Evolutionary conservation across 2,329 filamentous ascomycete species (phyloP).

Genomic region (Fusarium albosuccineum): DNA sequence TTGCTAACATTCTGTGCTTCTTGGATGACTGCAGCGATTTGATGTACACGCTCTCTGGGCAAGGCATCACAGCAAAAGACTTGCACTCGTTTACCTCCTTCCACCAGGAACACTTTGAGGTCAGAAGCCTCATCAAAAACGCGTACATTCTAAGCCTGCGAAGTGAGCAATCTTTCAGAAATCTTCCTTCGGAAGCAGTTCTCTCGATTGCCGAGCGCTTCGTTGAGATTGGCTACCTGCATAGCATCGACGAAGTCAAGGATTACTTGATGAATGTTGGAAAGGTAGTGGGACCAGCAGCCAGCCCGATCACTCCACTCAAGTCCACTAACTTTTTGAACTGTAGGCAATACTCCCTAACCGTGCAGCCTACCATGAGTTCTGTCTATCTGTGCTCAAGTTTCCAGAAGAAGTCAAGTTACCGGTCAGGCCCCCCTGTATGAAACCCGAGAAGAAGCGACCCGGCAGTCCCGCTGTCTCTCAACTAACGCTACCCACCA

Average conservation of each 20-base stretch:
- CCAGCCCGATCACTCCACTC: no score
- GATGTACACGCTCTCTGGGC: not conserved
- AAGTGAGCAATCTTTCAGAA: rapidly evolving
- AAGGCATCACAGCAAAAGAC: not conserved
- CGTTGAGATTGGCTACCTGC: not conserved
- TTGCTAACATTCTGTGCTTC: not conserved
- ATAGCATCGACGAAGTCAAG: not conserved
- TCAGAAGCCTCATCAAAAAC: not conserved
- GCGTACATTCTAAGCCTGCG: not conserved
- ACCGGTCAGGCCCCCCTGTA: no score
- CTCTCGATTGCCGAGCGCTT: slow-evolving; percentile 1
- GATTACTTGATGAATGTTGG: not conserved
- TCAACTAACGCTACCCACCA: no score
- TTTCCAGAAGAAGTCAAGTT: not conserved
- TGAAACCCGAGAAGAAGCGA: no score
- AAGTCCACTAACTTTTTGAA: no score
- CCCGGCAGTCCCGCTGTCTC: no score
- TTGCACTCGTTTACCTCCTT: not conserved
- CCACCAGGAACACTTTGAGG: not conserved
- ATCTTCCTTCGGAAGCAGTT: not conserved
- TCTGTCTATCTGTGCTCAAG: not conserved
- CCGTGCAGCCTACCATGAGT: rapidly evolving
- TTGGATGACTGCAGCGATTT: not conserved
- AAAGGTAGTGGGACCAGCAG: not conserved
- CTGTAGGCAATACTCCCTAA: not conserved